Base-by-base conservation (phyloP, 139 green algal species). In the Gonium pectorale region DNA sequence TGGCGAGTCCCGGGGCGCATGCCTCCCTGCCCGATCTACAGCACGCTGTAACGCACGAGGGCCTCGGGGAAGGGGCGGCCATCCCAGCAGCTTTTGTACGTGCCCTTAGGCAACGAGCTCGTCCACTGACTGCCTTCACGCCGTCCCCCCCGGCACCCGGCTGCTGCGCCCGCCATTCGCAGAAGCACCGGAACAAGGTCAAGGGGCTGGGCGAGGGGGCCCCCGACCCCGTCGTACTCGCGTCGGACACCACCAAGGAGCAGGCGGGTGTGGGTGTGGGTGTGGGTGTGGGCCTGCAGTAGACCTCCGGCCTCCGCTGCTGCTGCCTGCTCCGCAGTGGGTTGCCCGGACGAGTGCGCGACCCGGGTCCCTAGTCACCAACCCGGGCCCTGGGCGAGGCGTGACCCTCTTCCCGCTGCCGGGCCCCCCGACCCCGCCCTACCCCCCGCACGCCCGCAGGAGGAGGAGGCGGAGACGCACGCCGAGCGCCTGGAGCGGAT, bases 381-480 rank as follows among this genome's bases (percentile, higher is more conserved):
- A 56, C 49, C 49, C 49, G 17, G 49, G 49, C 13, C 17, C 49
- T 56, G 17, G 13, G 13, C 13, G 13, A 56, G 17, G 21, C 56
- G 15, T 64, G 19, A 29, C 56, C 22, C 4, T 54, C 26, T 19
- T 7, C 37, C 15, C 29, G 41, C 29, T 62, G 66, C 33, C 43
- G 26, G 11, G 29, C 41, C 79, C 29, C 31, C 40, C 24, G 27
- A 62, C 29, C 33, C 49, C 52, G 17, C 62, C 56, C 11, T 51
- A 64, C 56, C 56, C 21, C 21, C 15, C 24, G 24, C 56, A 64
- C 21, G 17, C 29, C 44, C 26, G 69, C 15, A 46, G 74, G n/a
- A 85, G 71, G 86, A 90, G 52, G 86, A 90, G 79, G 51, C 35
- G 35, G 86, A 90, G 71, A 90, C 86, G 27, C 86, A 90, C 73